Percentiles rank a stretch among this genome's conserved stretches.
Conservation (phyloP, 306 rosid genomes). For the Trifolium subterraneum region DNA sequence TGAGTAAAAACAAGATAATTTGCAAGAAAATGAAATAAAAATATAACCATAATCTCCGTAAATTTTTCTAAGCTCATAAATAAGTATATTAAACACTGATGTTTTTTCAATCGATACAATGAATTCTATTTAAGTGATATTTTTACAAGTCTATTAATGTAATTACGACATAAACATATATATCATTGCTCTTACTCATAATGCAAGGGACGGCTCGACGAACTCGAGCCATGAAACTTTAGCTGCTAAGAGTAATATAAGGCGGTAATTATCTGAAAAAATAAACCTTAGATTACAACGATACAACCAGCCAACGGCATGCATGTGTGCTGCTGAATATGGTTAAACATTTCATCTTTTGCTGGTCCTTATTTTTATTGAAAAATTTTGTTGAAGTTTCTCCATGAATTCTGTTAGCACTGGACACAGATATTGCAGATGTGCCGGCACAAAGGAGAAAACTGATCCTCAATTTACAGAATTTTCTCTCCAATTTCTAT, state of each 20-base stretch:
- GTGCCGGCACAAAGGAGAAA: conserved; percentile 61
- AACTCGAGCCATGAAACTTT: neutral
- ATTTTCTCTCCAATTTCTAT: conserved; percentile 51
- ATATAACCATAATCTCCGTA: too few species aligned
- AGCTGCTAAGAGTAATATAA: neutral
- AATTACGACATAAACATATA: too few species aligned
- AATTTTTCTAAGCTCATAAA: too few species aligned
- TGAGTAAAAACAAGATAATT: too few species aligned
- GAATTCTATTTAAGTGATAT: too few species aligned
- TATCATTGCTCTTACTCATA: too few species aligned
- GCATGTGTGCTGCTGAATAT: neutral
- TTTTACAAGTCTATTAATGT: too few species aligned
- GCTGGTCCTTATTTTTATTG: conserved; percentile 14
- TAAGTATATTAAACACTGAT: too few species aligned
- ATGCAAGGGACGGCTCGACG: neutral
- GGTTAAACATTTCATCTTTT: conserved; percentile 30
- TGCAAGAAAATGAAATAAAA: too few species aligned
- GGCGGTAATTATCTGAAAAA: conserved; percentile 29
- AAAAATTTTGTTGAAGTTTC: conserved; percentile 3
- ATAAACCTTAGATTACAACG: conserved; percentile 36
- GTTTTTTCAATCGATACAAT: too few species aligned
- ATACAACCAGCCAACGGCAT: conserved; percentile 41
- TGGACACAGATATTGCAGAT: conserved; percentile 52
- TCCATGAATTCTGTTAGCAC: conserved; percentile 51
- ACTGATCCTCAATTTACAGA: conserved; percentile 64